Base-by-base conservation (phyloP, 1,284 basidiomycete species). In the Naganishia sp. region DNA sequence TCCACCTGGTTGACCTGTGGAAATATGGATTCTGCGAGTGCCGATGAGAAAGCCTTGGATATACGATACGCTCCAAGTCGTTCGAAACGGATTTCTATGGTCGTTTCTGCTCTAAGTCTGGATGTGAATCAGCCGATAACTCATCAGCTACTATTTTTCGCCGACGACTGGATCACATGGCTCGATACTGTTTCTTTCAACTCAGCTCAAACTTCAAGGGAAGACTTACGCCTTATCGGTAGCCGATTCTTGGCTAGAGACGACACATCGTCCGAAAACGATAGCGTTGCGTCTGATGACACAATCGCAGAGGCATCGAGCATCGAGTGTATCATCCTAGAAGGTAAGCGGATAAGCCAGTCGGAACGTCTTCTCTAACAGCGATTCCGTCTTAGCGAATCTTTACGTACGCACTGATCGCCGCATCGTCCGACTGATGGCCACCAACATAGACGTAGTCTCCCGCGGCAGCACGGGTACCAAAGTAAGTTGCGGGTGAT, bases 71-170 rank as follows among this genome's bases (percentile, higher is more conserved):
- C 43, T 18, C 52, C 63, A 18, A 55, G 36, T 43, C 56, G 61
- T 18, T 65, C 63, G 25, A 65, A 50, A 33, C 46, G 59, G 11
- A 43, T 61, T 13, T 61, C 59, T 4, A 25, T 52, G 36, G 59
- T 43, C n/a, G 43, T 61, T 43, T 50, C 59, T 4, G 39, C 42
- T n/a, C 10, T 61, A 25, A 18, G 33, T 4, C 43, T 61, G 10
- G 33, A 52, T 18, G 36, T 63, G 3, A 46, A 66, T 36, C 52
- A 63, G 31, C 13, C 31, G 13, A 43, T 36, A 43, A 55, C 54
- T 9, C 90, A 94, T 74, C 86, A 86, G 13, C 75, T 96, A 18
- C 92, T 94, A 75, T 88, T 88, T 72, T 90, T 90, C 83, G 87
- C 87, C 9, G 94, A 97, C 74, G 92, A 94, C 74, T 77, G 88